Conservation (phyloP, 768 basidiomycete species). For the Chiua virens region DNA sequence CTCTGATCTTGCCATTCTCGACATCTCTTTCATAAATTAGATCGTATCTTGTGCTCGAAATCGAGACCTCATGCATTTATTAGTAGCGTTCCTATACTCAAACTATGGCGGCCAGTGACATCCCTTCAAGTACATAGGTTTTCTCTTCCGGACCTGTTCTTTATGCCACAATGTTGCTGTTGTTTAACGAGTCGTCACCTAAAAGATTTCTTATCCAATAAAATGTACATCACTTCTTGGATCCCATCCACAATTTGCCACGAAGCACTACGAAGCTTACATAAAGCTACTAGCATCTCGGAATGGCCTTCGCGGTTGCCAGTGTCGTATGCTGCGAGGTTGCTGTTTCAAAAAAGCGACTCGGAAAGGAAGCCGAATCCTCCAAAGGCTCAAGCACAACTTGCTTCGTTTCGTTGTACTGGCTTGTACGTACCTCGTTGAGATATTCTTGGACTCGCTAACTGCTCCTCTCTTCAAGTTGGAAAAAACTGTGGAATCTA, state of each 20-base stretch:
- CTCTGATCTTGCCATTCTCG: neutral
- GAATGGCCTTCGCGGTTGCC: no score
- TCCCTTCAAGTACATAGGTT: neutral
- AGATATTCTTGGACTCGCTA: no score
- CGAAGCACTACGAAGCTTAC: no score
- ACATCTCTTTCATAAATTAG: neutral
- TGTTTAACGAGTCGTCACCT: neutral
- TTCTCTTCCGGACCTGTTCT: neutral
- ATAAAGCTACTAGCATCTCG: no score
- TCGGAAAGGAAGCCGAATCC: no score
- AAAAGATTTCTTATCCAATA: neutral
- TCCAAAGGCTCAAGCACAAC: no score
- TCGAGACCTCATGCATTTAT: slow-evolving; percentile 4
- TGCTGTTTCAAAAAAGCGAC: neutral
- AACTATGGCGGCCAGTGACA: neutral
- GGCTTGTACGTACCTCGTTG: no score
- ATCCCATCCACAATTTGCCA: neutral
- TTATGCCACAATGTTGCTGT: slow-evolving; percentile 8
- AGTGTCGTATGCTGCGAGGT: no score
- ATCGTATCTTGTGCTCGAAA: slow-evolving; percentile 4
- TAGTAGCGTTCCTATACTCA: neutral
- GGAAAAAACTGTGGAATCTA: no score
- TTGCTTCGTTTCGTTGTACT: no score
- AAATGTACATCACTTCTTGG: neutral
- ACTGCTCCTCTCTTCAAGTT: no score